Percentiles rank a stretch among this genome's conserved stretches.
Evolutionary conservation across 352 stramenopile species (phyloP).

Genomic region (Phytophthora europaea): DNA sequence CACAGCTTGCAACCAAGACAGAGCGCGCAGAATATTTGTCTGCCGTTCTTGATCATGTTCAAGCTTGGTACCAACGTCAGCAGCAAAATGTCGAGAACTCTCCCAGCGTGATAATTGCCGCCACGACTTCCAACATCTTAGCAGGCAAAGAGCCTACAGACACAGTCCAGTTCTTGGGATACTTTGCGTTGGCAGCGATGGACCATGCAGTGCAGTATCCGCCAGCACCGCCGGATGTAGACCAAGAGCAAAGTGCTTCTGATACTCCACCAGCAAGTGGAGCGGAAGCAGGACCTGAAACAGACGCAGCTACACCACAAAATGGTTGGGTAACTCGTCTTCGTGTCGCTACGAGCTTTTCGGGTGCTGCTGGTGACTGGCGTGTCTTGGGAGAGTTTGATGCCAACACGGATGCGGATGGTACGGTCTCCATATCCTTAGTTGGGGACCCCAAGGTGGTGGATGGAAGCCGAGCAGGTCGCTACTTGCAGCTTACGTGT

Average conservation of each 20-base stretch:
- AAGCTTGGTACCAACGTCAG: slow-evolving; percentile 58
- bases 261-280: slow-evolving; percentile 1
- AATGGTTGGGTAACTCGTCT: slow-evolving; percentile 74
- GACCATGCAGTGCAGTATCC: slow-evolving; percentile 57
- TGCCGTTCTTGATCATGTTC: slow-evolving; percentile 80
- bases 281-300: slow-evolving; percentile 7
- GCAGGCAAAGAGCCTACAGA: slow-evolving; percentile 80
- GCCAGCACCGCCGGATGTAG: neutral
- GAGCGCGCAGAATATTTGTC: slow-evolving; percentile 82
- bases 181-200: slow-evolving; percentile 66
- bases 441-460: slow-evolving; percentile 16
- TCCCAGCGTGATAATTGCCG: slow-evolving; percentile 61
- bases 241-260: slow-evolving; percentile 3
- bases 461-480: slow-evolving; percentile 43
- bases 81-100: slow-evolving; percentile 27
- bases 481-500: slow-evolving; percentile 73
- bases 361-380: slow-evolving; percentile 62
- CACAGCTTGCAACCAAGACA: slow-evolving; percentile 71
- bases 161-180: slow-evolving; percentile 83
- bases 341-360: slow-evolving; percentile 67
- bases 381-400: slow-evolving; percentile 67
- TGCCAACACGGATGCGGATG: slow-evolving; percentile 53
- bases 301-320: slow-evolving; percentile 10
- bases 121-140: slow-evolving; percentile 81
- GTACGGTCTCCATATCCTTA: slow-evolving; percentile 47